phyloP scores from a whole-genome alignment of 202 grass and related monocot genomes.

The Dendrocalamus latiflorus region DNA sequence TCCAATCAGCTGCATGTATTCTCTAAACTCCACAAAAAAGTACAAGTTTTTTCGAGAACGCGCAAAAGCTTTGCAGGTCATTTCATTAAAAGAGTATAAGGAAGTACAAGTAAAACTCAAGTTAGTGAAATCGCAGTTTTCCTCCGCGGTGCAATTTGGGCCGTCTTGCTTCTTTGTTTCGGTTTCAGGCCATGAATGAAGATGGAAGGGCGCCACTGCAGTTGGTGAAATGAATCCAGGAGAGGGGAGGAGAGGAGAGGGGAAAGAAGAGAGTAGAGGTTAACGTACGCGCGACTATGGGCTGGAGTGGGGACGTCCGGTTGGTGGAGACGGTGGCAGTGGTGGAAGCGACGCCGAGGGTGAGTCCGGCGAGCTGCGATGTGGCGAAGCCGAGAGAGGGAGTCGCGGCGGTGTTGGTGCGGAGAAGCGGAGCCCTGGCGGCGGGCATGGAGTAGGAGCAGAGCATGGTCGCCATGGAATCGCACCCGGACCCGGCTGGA shows the following conservation, averaged over 20 bases:
- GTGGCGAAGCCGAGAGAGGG: constrained; percentile 42
- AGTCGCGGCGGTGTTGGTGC: neutral
- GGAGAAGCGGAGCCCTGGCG: constrained; percentile 18
- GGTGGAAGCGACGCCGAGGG: neutral
- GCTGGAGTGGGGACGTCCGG: neutral
- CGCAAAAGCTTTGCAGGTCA: too few species aligned
- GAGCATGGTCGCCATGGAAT: constrained; percentile 38
- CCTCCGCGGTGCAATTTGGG: too few species aligned
- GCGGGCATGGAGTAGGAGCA: constrained; percentile 28
- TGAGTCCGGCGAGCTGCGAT: constrained; percentile 41
- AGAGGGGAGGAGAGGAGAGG: neutral
- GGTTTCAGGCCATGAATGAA: neutral
- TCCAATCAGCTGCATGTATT: too few species aligned
- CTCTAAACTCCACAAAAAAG: too few species aligned
- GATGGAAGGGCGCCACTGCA: neutral
- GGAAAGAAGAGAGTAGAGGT: neutral
- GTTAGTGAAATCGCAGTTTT: too few species aligned
- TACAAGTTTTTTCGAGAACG: too few species aligned
- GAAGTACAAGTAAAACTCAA: too few species aligned
- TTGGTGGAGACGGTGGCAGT: neutral
- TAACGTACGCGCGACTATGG: constrained; percentile 61
- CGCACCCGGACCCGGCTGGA: too few species aligned
- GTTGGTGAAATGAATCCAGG: neutral
- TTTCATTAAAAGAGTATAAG: too few species aligned
- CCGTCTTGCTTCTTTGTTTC: too few species aligned